phyloP scores from a whole-genome alignment of 2,329 filamentous ascomycete genomes.

The Pyrenochaeta sp. region DNA sequence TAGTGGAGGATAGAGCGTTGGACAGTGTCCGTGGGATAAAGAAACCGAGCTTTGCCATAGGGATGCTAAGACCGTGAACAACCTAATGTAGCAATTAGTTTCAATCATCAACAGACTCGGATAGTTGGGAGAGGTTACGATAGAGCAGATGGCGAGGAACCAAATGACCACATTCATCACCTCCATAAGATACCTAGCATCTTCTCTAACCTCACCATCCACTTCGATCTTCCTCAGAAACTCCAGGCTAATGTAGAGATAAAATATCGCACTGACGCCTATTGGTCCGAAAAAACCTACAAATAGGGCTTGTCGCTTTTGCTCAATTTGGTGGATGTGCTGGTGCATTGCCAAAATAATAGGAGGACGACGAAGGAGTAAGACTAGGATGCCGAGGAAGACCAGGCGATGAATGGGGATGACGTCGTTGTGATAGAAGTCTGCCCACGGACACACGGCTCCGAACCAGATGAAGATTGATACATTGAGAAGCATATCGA shows the following conservation, averaged over 20 bases:
- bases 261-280: conserved; percentile 89
- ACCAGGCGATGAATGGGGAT: conserved; percentile 79
- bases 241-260: conserved; percentile 81
- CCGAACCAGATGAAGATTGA: conserved; percentile 81
- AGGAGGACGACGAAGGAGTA: conserved; percentile 80
- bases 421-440: conserved; percentile 72
- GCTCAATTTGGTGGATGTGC: conserved; percentile 80
- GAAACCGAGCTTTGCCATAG: conserved; percentile 71
- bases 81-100: conserved; percentile 56
- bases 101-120: neutral
- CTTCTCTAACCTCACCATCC: conserved; percentile 68
- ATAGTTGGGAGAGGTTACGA: conserved; percentile 63
- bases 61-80: conserved; percentile 84
- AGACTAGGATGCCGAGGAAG: conserved; percentile 75
- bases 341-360: conserved; percentile 77
- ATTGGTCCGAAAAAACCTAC: conserved; percentile 95
- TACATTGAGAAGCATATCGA: conserved; percentile 93
- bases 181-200: conserved; percentile 72
- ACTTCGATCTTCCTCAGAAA: conserved; percentile 70
- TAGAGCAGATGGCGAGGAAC: conserved; percentile 85
- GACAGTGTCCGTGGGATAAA: conserved; percentile 72
- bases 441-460: conserved; percentile 81
- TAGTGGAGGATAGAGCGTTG: conserved; percentile 47
- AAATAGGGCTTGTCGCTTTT: conserved; percentile 78
- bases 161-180: conserved; percentile 78